These are phyloP conservation scores for Pulveroboletus sp. DNA, from an alignment of 768 basidiomycete species.

Conservation along the genomic window DNA sequence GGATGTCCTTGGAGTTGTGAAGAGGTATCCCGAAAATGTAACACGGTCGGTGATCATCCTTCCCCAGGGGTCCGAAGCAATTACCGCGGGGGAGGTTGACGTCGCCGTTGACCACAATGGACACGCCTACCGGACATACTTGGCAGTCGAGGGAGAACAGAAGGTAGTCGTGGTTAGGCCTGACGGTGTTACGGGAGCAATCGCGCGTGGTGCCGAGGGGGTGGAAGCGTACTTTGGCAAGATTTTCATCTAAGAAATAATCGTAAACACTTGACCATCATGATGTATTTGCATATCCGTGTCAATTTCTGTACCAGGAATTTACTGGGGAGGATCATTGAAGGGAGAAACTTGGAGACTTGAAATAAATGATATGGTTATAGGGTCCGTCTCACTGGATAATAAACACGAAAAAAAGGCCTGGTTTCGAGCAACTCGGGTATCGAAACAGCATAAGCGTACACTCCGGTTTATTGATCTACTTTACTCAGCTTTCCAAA, in stretches of 20 bases:
- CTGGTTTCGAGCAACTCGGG: too few relatives aligned
- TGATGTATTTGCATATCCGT: too few relatives aligned
- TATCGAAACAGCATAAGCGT: too few relatives aligned
- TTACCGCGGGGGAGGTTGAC: conserved; percentile 17
- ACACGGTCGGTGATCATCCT: conserved; percentile 15
- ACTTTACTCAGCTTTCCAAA: too few relatives aligned
- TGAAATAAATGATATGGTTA: too few relatives aligned
- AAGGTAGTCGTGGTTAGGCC: conserved; percentile 40
- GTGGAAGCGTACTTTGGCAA: conserved; percentile 15
- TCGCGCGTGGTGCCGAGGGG: conserved; percentile 20
- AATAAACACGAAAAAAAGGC: too few relatives aligned
- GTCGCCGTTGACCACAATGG: conserved; percentile 38
- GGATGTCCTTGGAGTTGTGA: conserved; percentile 9
- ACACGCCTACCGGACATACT: conserved; percentile 41
- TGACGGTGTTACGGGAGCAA: conserved; percentile 42
- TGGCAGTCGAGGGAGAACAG: conserved; percentile 26
- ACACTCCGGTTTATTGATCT: too few relatives aligned
- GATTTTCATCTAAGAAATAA: conserved; percentile 6
- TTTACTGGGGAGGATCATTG: too few relatives aligned
- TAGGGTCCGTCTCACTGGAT: too few relatives aligned
- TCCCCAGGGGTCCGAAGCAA: conserved; percentile 6
- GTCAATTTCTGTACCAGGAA: too few relatives aligned
- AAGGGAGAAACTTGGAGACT: too few relatives aligned
- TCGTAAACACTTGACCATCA: too few relatives aligned
- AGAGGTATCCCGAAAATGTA: conserved; percentile 3